Evolutionary conservation across 2,329 filamentous ascomycete species (phyloP), one percentile per base, ranked within the genome.

Genomic region (Trichoderma endophyticum): DNA sequence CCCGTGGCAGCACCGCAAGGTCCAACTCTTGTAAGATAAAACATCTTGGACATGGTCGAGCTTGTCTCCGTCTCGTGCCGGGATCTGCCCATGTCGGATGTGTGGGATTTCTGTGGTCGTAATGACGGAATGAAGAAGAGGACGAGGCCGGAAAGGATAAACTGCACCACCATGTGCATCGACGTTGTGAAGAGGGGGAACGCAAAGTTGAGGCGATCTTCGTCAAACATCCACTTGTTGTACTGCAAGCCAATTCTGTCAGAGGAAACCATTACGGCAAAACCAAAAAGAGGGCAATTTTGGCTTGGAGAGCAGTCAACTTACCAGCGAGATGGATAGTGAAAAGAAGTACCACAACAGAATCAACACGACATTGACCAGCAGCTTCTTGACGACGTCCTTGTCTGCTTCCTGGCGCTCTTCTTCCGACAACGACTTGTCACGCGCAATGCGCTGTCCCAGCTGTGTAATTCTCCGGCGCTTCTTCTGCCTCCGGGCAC

Each of bases 161-260:
- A 98, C 80, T 99, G 96, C 64, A 99, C 94, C 26, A 95, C 84
- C 95, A 98, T 98, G 84, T 99, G 96, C 80, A 96, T 86, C 75
- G 93, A 93, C 4, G 96, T 99, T 12, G 95, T 97, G 82, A 98
- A 98, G 64, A 99, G 88, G 51, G 96, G 96, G 78, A 96, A 98
- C 66, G 93, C 91, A 80, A 99, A 99, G 82, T 98, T 92, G 76
- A 97, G 89, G 75, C 92, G 90, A 76, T 92, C 88, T 73, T 91
- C 88, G 78, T 93, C 93, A 83, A 99, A 98, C 95, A 99, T 98
- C 96, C 96, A 98, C 84, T 98, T 98, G 87, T 99, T 99, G 86
- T 98, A 99, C 92, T 96, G 75, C 26, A 26, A 65, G 14, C n/a
- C 18, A 24, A 9, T 30, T 36, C 62, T 59, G 77, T 79, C 69